These are phyloP conservation scores for Trichomonas vaginalis DNA, from an alignment of 208 protist genomes.

Conservation along the genomic window DNA sequence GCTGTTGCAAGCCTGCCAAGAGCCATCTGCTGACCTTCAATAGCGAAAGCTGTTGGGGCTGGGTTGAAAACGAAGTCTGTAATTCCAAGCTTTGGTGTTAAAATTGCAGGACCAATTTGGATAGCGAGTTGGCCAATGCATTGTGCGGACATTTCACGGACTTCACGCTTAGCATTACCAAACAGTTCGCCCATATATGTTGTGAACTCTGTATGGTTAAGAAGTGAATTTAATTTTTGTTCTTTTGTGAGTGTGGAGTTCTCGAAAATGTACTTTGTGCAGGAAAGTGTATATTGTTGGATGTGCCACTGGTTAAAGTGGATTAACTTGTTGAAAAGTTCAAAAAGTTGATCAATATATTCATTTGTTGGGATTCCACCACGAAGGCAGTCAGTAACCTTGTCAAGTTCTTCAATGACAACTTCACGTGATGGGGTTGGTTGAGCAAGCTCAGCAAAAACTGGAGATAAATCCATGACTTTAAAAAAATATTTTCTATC, in stretches of 20 bases:
- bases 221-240: not conserved
- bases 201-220: slow-evolving; percentile 2
- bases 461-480: slow-evolving; percentile 13
- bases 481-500: too few relatives aligned
- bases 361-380: not conserved
- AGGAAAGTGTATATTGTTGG: slow-evolving; percentile 4
- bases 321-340: not conserved
- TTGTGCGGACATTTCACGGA: not conserved
- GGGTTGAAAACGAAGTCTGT: not conserved
- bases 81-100: not conserved
- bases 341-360: not conserved
- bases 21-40: slow-evolving; percentile 7
- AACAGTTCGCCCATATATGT: not conserved
- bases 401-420: not conserved
- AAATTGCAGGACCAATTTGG: not conserved
- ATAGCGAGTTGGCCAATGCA: not conserved
- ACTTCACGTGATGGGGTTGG: not conserved
- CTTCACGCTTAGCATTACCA: not conserved
- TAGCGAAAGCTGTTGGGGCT: not conserved
- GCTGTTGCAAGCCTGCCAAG: not conserved
- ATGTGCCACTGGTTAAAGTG: slow-evolving; percentile 5
- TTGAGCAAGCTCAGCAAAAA: not conserved
- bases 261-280: not conserved
- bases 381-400: not conserved
- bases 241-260: not conserved